Conservation (phyloP, 306 rosid species). For the Cucumis cinereus region DNA sequence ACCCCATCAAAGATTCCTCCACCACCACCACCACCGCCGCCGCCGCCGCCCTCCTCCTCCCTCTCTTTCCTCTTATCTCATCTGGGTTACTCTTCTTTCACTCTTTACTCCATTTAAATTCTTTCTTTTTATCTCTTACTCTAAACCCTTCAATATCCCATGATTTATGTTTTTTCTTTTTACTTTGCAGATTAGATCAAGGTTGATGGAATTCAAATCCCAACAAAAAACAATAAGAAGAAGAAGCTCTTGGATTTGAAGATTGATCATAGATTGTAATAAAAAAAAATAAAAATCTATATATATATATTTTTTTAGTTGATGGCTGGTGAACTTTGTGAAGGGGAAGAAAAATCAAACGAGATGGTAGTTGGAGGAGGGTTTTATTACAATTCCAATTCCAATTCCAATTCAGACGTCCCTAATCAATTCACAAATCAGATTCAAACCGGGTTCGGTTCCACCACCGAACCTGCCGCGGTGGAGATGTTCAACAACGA, state of each 20-base stretch:
- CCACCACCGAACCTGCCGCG: conserved; percentile 28
- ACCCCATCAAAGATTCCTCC: conserved; percentile 1
- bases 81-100: background rate
- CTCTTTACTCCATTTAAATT: background rate
- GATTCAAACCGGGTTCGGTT: conserved; percentile 45
- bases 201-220: background rate
- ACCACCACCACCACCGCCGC: background rate
- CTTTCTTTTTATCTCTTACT: background rate
- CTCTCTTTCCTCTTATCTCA: background rate
- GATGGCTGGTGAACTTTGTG: conserved; percentile 47
- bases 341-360: conserved; percentile 28
- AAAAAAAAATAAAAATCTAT: no score
- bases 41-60: background rate
- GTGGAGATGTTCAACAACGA: conserved; percentile 41
- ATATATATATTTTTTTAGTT: background rate
- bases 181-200: background rate
- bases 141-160: background rate
- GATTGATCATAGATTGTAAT: background rate
- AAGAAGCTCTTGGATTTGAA: background rate
- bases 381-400: conserved; percentile 37
- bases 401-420: conserved; percentile 24
- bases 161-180: background rate
- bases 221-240: background rate
- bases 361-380: conserved; percentile 27
- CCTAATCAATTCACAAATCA: conserved; percentile 42